A percentile compares a stretch with the other conserved stretches of the same genome.
Evolutionary conservation across 2,329 filamentous ascomycete species (phyloP).

Genomic region (Phyllosticta citribraziliensis): DNA sequence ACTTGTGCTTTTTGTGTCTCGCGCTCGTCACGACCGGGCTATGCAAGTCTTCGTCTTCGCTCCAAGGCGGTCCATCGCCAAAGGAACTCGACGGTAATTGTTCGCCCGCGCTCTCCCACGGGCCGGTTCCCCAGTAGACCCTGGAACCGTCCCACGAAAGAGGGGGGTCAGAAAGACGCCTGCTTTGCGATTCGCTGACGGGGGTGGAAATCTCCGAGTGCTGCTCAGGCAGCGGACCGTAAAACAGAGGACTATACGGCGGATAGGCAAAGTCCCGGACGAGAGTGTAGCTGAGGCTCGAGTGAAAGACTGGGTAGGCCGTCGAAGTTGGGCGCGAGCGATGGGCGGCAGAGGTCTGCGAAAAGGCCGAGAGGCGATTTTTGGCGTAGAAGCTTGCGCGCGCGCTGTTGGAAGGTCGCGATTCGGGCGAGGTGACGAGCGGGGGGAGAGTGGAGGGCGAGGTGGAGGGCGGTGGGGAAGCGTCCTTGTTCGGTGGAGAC

Average conservation of each 20-base stretch:
- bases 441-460: constrained; percentile 37
- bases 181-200: constrained; percentile 56
- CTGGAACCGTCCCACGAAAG: constrained; percentile 62
- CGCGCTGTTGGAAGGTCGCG: constrained; percentile 43
- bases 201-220: constrained; percentile 81
- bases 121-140: constrained; percentile 44
- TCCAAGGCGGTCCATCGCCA: constrained; percentile 74
- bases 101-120: constrained; percentile 47
- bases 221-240: constrained; percentile 75
- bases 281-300: constrained; percentile 75
- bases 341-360: constrained; percentile 51
- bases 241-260: constrained; percentile 73
- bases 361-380: constrained; percentile 77
- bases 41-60: constrained; percentile 89
- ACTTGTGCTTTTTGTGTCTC: constrained; percentile 71
- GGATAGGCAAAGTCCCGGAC: constrained; percentile 96
- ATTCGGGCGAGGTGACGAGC: constrained; percentile 40
- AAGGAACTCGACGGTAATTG: constrained; percentile 77
- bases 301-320: constrained; percentile 73
- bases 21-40: constrained; percentile 79
- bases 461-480: constrained; percentile 21
- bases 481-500: constrained; percentile 9
- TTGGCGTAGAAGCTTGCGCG: constrained; percentile 54
- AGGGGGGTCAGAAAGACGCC: constrained; percentile 74
- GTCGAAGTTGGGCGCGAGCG: constrained; percentile 74